Evolutionary conservation across 805 yeast genomes (phyloP).

Genomic region (Novakomyces olei): DNA sequence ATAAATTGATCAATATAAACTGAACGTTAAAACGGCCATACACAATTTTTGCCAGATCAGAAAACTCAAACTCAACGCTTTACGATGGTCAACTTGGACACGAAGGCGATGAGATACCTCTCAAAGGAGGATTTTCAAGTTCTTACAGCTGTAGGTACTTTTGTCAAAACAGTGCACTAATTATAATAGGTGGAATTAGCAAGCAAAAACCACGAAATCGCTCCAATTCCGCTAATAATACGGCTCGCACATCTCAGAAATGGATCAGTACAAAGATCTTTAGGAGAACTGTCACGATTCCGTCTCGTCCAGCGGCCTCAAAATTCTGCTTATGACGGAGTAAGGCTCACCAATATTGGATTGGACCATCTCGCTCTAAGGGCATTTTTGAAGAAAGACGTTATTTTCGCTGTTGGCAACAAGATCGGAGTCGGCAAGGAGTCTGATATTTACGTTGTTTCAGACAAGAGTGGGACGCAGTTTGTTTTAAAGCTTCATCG

Average conservation of each 20-base stretch:
- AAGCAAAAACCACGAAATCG: conserved; percentile 79
- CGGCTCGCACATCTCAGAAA: conserved; percentile 59
- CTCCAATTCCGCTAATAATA: conserved; percentile 68
- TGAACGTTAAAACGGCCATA: no score
- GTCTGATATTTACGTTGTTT: conserved; percentile 76
- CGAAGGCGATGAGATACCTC: conserved; percentile 80
- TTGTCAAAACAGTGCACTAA: conserved; percentile 2
- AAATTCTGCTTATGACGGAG: conserved; percentile 86
- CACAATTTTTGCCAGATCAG: no score
- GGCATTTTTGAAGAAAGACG: conserved; percentile 52
- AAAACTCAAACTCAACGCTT: not conserved
- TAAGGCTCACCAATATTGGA: conserved; percentile 68
- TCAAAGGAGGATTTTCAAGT: conserved; percentile 79
- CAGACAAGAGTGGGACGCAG: conserved; percentile 40
- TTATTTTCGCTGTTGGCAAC: conserved; percentile 57
- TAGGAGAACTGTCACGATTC: conserved; percentile 70
- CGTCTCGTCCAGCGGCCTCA: conserved; percentile 55
- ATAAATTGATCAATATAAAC: no score
- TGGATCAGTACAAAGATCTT: conserved; percentile 52
- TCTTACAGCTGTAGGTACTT: conserved; percentile 40
- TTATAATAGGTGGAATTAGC: conserved; percentile 40
- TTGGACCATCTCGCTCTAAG: conserved; percentile 81
- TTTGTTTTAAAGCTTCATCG: conserved; percentile 77
- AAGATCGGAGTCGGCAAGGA: conserved; percentile 95
- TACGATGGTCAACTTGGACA: conserved; percentile 54